Evolutionary conservation across 331 rosid species (phyloP).

Genomic region (Prunus yedoensis): DNA sequence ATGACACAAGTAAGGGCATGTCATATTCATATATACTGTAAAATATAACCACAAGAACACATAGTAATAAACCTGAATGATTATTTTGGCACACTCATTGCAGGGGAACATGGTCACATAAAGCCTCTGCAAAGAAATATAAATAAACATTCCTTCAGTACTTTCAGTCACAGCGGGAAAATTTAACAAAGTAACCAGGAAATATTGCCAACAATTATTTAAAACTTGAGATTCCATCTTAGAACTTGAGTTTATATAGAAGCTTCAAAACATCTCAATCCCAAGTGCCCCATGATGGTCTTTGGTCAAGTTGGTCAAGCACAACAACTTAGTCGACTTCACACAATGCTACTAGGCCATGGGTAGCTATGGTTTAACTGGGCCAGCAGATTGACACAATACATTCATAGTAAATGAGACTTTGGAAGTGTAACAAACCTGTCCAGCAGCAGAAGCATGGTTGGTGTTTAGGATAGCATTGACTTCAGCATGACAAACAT

Average conservation of each 20-base stretch:
- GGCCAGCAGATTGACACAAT: neutral
- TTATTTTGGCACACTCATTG: conserved; percentile 96
- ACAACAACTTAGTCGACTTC: neutral
- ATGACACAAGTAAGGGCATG: neutral
- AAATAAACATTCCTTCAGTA: neutral
- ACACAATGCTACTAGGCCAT: neutral
- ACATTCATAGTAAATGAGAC: neutral
- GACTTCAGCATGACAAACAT: conserved; percentile 97
- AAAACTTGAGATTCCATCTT: neutral
- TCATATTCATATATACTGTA: neutral
- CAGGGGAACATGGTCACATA: conserved; percentile 97
- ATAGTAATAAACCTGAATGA: conserved; percentile 69
- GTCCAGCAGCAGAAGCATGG: conserved; percentile 94
- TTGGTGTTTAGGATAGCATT: conserved; percentile 90
- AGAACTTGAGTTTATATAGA: neutral
- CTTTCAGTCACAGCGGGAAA: neutral
- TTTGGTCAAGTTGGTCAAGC: neutral
- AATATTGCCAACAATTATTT: neutral
- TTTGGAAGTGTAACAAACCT: conserved; percentile 42
- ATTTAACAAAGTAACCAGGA: neutral
- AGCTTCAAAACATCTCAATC: neutral
- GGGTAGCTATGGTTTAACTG: neutral
- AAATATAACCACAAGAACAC: neutral
- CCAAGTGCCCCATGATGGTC: neutral
- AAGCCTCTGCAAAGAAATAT: conserved; percentile 61